phyloP scores from a whole-genome alignment of 2,329 filamentous ascomycete species.

The Fusarium goolgardi region DNA sequence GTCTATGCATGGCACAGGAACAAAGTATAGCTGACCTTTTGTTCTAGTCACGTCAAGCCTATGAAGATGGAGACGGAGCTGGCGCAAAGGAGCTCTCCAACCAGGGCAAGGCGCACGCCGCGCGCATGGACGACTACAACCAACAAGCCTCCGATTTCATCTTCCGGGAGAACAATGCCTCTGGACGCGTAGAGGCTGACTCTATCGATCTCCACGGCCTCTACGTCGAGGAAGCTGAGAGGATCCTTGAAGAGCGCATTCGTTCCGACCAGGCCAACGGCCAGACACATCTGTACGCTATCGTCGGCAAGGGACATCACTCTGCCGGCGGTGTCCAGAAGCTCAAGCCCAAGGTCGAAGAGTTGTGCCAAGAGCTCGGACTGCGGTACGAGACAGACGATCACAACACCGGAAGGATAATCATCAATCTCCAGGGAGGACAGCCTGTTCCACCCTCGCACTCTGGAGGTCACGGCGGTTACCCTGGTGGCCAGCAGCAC shows the following conservation, averaged over 20 bases:
- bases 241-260: constrained; percentile 88
- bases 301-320: constrained; percentile 96
- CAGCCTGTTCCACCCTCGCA: constrained; percentile 65
- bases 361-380: constrained; percentile 84
- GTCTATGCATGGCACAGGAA: background rate
- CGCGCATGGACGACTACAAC: constrained; percentile 89
- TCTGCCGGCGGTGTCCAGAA: constrained; percentile 85
- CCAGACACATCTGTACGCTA: constrained; percentile 88
- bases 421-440: constrained; percentile 84
- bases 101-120: constrained; percentile 85
- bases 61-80: constrained; percentile 83
- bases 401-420: constrained; percentile 89
- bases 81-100: constrained; percentile 85
- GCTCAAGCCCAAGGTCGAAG: constrained; percentile 94
- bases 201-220: constrained; percentile 95
- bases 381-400: constrained; percentile 89
- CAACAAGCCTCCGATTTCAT: constrained; percentile 92
- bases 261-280: constrained; percentile 77
- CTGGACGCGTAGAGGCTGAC: constrained; percentile 78
- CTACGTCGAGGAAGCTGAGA: constrained; percentile 93
- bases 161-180: constrained; percentile 92
- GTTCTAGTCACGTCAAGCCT: constrained; percentile 77
- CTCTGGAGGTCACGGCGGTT: constrained; percentile 51
- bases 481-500: constrained; percentile 55
- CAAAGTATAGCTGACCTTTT: constrained; percentile 23